phyloP scores from a whole-genome alignment of 2,329 filamentous ascomycete genomes.

The Aspergillus latus region DNA sequence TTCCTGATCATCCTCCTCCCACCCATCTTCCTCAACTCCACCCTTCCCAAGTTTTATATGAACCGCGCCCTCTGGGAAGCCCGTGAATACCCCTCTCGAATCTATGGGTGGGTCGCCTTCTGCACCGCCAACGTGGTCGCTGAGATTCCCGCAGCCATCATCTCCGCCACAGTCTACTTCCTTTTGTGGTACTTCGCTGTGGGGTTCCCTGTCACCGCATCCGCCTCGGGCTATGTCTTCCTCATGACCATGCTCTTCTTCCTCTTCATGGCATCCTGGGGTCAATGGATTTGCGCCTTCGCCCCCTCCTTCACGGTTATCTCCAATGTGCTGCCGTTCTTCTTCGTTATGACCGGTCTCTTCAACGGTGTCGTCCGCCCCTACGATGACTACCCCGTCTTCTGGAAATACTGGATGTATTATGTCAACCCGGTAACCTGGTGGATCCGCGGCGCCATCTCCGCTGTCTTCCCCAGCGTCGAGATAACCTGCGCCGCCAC shows the following conservation, averaged over 20 bases:
- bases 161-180: constrained; percentile 68
- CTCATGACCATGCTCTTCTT: constrained; percentile 77
- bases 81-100: constrained; percentile 69
- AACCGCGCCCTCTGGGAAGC: constrained; percentile 72
- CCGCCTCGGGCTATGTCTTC: constrained; percentile 71
- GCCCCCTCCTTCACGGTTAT: constrained; percentile 77
- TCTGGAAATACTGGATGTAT: constrained; percentile 73
- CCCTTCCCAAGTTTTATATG: constrained; percentile 75
- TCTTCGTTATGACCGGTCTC: constrained; percentile 73
- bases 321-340: constrained; percentile 72
- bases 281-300: constrained; percentile 82
- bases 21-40: constrained; percentile 69
- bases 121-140: constrained; percentile 69
- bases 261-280: constrained; percentile 73
- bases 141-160: constrained; percentile 69
- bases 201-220: constrained; percentile 65
- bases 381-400: constrained; percentile 63
- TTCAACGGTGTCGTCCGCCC: constrained; percentile 78
- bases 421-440: constrained; percentile 69
- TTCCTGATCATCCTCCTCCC: constrained; percentile 68
- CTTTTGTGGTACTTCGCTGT: constrained; percentile 74
- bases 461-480: constrained; percentile 58
- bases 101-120: constrained; percentile 77
- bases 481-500: constrained; percentile 51
- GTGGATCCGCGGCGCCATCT: constrained; percentile 69